Conservation (phyloP, 176 grass and related monocot genomes). For the Melocanna baccifera region DNA sequence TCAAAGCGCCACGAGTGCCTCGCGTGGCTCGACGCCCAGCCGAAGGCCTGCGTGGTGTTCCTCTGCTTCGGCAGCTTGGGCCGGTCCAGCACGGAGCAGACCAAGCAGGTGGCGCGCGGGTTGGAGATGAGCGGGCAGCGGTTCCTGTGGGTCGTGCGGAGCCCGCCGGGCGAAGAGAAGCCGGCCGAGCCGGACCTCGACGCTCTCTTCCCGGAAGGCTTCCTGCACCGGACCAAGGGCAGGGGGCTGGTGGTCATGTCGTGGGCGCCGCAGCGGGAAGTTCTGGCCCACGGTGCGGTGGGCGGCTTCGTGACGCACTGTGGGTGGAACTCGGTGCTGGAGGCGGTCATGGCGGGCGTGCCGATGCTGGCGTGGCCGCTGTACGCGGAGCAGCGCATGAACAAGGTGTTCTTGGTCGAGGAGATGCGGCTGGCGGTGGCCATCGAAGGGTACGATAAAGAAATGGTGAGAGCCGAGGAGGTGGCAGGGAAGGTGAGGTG, state of each 20-base stretch:
- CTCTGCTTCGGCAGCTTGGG: constrained; percentile 54
- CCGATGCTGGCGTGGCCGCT: constrained; percentile 42
- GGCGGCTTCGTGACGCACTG: constrained; percentile 58
- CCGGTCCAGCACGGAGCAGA: constrained; percentile 21
- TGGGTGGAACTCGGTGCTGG: constrained; percentile 53
- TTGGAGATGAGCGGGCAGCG: constrained; percentile 23
- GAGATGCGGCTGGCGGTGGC: constrained; percentile 33
- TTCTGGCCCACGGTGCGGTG: constrained; percentile 20
- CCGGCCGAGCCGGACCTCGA: not conserved
- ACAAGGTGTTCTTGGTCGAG: constrained; percentile 48
- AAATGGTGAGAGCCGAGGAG: constrained; percentile 24
- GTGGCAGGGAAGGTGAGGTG: constrained; percentile 32
- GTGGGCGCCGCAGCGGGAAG: constrained; percentile 39
- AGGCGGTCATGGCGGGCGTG: constrained; percentile 49
- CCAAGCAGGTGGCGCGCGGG: constrained; percentile 36
- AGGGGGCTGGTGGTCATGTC: constrained; percentile 37
- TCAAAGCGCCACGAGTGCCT: constrained; percentile 32
- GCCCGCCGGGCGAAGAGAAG: not conserved
- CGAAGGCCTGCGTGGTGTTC: constrained; percentile 33
- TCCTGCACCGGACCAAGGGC: constrained; percentile 25
- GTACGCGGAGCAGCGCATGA: constrained; percentile 41
- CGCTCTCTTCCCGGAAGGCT: constrained; percentile 20
- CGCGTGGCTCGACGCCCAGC: constrained; percentile 42
- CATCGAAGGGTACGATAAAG: constrained; percentile 32
- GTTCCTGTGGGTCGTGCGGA: constrained; percentile 29